Conservation (phyloP, 345 rosid species). For the Dimocarpus longan region DNA sequence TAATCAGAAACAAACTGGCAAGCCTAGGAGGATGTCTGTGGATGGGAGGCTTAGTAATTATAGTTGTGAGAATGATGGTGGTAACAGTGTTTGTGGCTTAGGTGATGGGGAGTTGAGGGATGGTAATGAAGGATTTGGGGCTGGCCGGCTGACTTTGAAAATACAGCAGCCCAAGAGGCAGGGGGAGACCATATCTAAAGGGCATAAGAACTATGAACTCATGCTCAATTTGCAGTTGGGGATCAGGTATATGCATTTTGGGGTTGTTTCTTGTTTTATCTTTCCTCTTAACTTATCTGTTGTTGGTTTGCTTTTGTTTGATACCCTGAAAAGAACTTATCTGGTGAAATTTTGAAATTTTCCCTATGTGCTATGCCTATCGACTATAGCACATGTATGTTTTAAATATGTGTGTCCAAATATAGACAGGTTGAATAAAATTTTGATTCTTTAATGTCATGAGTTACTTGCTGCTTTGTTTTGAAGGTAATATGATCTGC, state of each 20-base stretch:
- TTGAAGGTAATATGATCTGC: background rate
- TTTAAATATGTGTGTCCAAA: background rate
- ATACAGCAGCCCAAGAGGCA: conserved; percentile 70
- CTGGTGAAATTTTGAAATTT: background rate
- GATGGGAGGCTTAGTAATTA: conserved; percentile 67
- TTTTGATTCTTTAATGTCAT: background rate
- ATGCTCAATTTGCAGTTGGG: conserved; percentile 99
- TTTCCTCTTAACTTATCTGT: background rate
- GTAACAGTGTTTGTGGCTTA: conserved; percentile 18
- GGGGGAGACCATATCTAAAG: conserved; percentile 86
- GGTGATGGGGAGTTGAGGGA: conserved; percentile 39
- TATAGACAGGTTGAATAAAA: background rate
- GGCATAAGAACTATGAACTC: conserved; percentile 94
- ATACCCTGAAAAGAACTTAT: background rate
- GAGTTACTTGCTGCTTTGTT: background rate
- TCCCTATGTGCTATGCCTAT: background rate
- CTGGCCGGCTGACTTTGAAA: conserved; percentile 39
- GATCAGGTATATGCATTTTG: conserved; percentile 60
- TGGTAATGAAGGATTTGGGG: conserved; percentile 47
- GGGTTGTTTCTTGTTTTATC: no score
- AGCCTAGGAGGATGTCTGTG: conserved; percentile 59
- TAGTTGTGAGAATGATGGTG: conserved; percentile 34
- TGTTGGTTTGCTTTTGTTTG: background rate
- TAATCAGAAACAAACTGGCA: conserved; percentile 36
- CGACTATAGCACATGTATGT: background rate